phyloP scores from a whole-genome alignment of 148 eudicot genomes.

The Camellia granthamiana region DNA sequence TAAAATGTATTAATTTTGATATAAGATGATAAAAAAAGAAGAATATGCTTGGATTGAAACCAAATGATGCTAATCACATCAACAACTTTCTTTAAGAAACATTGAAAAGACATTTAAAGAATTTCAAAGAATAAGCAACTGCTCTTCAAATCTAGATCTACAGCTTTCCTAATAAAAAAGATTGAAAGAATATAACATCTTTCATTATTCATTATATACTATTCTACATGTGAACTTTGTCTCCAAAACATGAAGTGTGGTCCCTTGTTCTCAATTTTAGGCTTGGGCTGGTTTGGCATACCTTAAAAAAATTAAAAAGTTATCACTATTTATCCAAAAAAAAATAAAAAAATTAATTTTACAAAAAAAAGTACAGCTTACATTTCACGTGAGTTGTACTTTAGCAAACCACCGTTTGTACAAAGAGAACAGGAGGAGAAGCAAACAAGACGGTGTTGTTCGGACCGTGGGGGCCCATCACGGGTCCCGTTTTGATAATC shows the following conservation, averaged over 20 bases:
- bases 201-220: background rate
- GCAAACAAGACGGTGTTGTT: too few relatives aligned
- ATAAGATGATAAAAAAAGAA: background rate
- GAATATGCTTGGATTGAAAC: background rate
- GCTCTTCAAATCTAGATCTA: background rate
- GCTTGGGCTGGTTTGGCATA: too few relatives aligned
- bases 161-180: too few relatives aligned
- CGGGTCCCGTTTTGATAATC: too few relatives aligned
- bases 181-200: background rate
- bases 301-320: too few relatives aligned
- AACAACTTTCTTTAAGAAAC: background rate
- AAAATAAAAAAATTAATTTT: too few relatives aligned
- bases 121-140: background rate
- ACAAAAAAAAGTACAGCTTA: too few relatives aligned
- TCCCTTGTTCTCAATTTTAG: background rate
- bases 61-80: background rate
- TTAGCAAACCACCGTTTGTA: too few relatives aligned
- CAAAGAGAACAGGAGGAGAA: too few relatives aligned
- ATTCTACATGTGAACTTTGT: constrained; percentile 10
- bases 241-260: background rate
- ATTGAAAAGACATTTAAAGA: constrained; percentile 8
- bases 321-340: too few relatives aligned
- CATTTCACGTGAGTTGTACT: too few relatives aligned
- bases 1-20: background rate
- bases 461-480: too few relatives aligned